These are phyloP conservation scores for Chlorella sp. DNA, from an alignment of 139 green algal genomes.

Conservation along the genomic window DNA sequence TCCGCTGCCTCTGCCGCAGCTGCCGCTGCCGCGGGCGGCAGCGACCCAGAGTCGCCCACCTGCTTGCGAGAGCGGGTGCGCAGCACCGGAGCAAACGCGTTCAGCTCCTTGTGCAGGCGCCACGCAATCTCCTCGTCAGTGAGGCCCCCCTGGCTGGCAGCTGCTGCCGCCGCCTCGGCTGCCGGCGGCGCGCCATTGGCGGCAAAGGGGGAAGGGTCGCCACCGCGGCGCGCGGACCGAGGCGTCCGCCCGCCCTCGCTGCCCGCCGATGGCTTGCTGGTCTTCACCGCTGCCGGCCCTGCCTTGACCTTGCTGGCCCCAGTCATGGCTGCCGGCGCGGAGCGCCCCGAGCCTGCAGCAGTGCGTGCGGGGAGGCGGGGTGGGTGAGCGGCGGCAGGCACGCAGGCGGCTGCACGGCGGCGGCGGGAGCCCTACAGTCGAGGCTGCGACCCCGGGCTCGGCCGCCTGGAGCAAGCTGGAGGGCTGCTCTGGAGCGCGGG, in stretches of 20 bases:
- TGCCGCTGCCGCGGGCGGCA: neutral
- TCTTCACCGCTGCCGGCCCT: neutral
- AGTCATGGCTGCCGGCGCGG: neutral
- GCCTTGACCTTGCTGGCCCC: neutral
- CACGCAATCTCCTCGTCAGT: conserved; percentile 74
- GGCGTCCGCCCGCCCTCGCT: no score
- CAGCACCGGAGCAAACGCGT: conserved; percentile 35
- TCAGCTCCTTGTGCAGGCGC: conserved; percentile 66
- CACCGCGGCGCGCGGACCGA: no score
- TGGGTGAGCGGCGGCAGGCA: no score
- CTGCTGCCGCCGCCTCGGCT: neutral
- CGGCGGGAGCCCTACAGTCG: no score
- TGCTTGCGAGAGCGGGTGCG: conserved; percentile 42
- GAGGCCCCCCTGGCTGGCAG: neutral
- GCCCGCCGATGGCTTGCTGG: neutral
- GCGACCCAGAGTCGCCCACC: neutral
- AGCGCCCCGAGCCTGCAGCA: no score
- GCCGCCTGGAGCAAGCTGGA: no score
- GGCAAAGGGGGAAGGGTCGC: neutral
- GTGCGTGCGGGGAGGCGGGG: no score
- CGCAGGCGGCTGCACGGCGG: no score
- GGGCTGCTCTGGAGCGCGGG: no score
- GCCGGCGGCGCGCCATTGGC: neutral
- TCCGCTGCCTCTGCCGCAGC: neutral
- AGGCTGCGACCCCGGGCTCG: no score